These are phyloP conservation scores for Phialemoniopsis sp. DNA, from an alignment of 2,329 filamentous ascomycete species.

Conservation along the genomic window DNA sequence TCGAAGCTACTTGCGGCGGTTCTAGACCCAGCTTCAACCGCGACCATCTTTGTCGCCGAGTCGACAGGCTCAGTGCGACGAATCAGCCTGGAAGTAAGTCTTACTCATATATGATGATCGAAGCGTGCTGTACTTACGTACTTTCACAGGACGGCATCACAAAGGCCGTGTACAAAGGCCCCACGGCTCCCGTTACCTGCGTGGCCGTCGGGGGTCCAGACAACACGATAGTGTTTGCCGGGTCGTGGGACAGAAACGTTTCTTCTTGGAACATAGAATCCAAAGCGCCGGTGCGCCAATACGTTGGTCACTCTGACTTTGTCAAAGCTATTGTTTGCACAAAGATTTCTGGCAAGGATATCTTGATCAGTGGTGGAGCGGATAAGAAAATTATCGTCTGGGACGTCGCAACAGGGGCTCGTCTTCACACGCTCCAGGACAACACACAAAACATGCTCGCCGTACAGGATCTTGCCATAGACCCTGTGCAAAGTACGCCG, in stretches of 20 bases:
- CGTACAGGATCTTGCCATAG: constrained; percentile 73
- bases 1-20: constrained; percentile 81
- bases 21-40: constrained; percentile 58
- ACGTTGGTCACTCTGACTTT: constrained; percentile 81
- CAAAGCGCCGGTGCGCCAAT: constrained; percentile 50
- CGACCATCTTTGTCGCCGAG: constrained; percentile 73
- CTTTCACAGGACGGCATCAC: constrained; percentile 30
- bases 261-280: constrained; percentile 76
- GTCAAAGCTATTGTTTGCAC: constrained; percentile 74
- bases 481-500: constrained; percentile 54
- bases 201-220: constrained; percentile 60
- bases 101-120: background rate
- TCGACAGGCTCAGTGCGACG: constrained; percentile 77
- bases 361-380: constrained; percentile 70
- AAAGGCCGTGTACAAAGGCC: constrained; percentile 61
- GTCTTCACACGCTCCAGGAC: constrained; percentile 75
- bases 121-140: background rate
- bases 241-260: constrained; percentile 90
- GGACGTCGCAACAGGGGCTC: constrained; percentile 64
- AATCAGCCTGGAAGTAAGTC: constrained; percentile 67
- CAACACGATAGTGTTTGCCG: constrained; percentile 68
- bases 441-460: constrained; percentile 67
- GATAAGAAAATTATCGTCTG: constrained; percentile 83
- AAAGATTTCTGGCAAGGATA: constrained; percentile 54
- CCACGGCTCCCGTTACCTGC: constrained; percentile 75